Base-by-base conservation (phyloP, 106 monocot species). In the Vanilla planifolia region DNA sequence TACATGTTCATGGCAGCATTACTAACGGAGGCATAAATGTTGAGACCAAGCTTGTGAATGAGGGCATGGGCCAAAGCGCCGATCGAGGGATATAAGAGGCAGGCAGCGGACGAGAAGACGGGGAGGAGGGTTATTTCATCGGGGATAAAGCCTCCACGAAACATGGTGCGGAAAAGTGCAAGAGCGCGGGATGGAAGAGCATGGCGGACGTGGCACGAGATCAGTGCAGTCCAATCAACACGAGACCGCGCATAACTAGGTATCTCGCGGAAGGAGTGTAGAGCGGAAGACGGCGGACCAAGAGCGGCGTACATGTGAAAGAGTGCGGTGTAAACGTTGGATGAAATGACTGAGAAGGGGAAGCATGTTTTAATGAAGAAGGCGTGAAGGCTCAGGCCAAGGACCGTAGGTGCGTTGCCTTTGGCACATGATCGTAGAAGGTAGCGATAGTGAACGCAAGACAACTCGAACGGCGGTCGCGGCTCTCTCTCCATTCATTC, bases 1-100 rank as follows among this genome's bases (percentile, higher is more conserved):
- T 79, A 89, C 55, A 68, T 35, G 42, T 89, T 51, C 50, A 81
- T 65, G 8, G 70, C 72, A 7, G 85, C 76, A 36, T 86, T 86
- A 43, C 29, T 17, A 45, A 48, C 55, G 9, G 53, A 52, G 62
- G 23, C 35, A 10, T 65, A 41, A 52, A 74, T 61, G 5, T 73
- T 70, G 25, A 73, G 28, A 9, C 80, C 80, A 6, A 67, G 71
- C 64, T 81, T 81, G 32, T 76, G 21, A 59, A 81, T 47, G 32
- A 76, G 68, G 25, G 70, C 43, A 22, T 77, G 85, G 27, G 73
- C 77, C 7, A 68, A 45, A 33, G 68, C 59, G 13, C 65, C 85
- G 21, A 70, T 40, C 20, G 29, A 43, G 20, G 55, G 47, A 50
- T 73, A 66, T 22, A 62, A 48, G 28, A 80, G 69, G 43, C 73